Percentiles rank a stretch among this genome's conserved stretches.
phyloP scores from a whole-genome alignment of 2,329 filamentous ascomycete species.

The Phaeophleospora eucalypticola region DNA sequence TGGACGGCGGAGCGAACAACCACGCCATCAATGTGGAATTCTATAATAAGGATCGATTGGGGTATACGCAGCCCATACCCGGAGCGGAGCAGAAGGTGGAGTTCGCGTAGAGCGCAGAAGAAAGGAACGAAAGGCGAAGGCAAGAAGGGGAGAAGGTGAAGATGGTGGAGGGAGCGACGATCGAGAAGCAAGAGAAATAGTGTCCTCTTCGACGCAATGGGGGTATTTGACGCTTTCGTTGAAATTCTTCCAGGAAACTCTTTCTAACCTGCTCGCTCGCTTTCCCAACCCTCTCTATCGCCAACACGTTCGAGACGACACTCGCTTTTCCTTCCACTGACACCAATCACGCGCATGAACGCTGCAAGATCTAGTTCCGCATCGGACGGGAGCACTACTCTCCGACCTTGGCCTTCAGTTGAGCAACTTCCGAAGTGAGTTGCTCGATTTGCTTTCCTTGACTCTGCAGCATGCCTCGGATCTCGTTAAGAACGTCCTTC shows the following conservation, averaged over 20 bases:
- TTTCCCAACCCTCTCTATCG: no score
- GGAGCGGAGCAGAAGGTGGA: constrained; percentile 48
- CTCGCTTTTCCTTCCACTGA: no score
- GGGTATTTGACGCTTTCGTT: no score
- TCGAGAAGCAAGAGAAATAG: no score
- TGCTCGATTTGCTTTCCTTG: constrained; percentile 73
- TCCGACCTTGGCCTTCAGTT: constrained; percentile 62
- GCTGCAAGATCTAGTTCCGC: background rate
- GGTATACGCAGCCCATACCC: constrained; percentile 40
- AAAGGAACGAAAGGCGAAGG: no score
- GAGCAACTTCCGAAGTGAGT: constrained; percentile 78
- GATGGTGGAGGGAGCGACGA: no score
- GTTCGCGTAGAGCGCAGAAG: constrained; percentile 19
- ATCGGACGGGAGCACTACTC: constrained; percentile 13
- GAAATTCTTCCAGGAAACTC: no score
- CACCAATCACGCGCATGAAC: no score
- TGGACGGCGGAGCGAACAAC: constrained; percentile 48
- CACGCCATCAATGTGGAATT: constrained; percentile 50
- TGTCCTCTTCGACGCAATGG: no score
- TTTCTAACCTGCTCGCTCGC: no score
- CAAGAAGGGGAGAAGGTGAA: no score
- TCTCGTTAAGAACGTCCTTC: constrained; percentile 66
- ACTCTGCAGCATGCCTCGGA: constrained; percentile 70
- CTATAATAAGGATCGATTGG: constrained; percentile 49
- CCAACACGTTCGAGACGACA: no score